Percentiles rank a stretch among this genome's conserved stretches.
phyloP scores from a whole-genome alignment of 1,139 yeast genomes.

The Pichia sp. region DNA sequence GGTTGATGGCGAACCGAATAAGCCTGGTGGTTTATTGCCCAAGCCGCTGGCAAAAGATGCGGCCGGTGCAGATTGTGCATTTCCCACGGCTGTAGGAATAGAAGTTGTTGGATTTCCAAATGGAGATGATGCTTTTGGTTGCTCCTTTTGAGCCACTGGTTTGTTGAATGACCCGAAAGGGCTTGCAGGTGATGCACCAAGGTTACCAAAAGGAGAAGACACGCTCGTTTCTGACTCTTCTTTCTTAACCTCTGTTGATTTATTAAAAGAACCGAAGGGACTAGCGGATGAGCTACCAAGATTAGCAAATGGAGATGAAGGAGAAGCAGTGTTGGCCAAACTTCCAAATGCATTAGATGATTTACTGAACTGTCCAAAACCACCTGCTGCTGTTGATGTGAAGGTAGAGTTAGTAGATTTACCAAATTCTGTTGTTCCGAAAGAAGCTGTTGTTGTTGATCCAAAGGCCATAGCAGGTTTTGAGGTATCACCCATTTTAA shows the following conservation, averaged over 20 bases:
- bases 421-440: background rate
- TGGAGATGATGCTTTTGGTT: background rate
- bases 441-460: background rate
- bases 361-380: conserved; percentile 6
- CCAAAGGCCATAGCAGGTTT: too few species aligned
- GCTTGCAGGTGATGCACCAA: background rate
- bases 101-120: too few species aligned
- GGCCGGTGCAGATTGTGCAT: too few species aligned
- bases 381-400: conserved; percentile 10
- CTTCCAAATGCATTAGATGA: background rate
- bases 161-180: conserved; percentile 1
- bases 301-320: background rate
- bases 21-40: background rate
- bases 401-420: conserved; percentile 10
- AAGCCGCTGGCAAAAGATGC: background rate
- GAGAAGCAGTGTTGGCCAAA: background rate
- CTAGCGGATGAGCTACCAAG: too few species aligned
- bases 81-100: too few species aligned
- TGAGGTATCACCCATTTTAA: conserved; percentile 1
- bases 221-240: too few species aligned
- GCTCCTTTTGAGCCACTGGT: background rate
- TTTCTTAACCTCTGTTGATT: background rate
- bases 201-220: too few species aligned
- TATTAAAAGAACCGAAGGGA: conserved; percentile 3
- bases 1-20: background rate